phyloP scores from a whole-genome alignment of 768 basidiomycete species.

The Suillus occidentalis region DNA sequence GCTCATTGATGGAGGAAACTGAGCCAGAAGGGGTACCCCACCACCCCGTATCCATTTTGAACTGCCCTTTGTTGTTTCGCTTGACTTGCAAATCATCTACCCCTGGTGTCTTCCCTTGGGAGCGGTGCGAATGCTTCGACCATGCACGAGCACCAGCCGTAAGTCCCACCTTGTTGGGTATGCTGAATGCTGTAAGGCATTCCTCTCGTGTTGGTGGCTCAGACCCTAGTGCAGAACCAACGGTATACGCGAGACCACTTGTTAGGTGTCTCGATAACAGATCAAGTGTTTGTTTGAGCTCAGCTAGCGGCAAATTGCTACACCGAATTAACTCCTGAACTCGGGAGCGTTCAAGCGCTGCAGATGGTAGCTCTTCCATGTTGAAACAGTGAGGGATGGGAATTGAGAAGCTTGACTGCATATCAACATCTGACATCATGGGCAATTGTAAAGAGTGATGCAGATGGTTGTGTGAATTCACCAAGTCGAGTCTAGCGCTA shows the following conservation, averaged over 20 bases:
- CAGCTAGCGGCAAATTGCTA: constrained; percentile 16
- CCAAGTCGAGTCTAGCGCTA: neutral
- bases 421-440: neutral
- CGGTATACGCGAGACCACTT: constrained; percentile 57
- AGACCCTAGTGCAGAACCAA: constrained; percentile 56
- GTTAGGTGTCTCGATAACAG: constrained; percentile 46
- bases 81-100: neutral
- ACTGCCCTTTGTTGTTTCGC: constrained; percentile 18
- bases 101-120: constrained; percentile 19
- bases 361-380: constrained; percentile 45
- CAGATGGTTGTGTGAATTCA: too few species aligned
- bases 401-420: constrained; percentile 8
- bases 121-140: constrained; percentile 66
- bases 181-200: constrained; percentile 52
- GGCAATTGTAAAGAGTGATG: neutral
- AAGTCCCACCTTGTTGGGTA: constrained; percentile 49
- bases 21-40: constrained; percentile 61
- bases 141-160: constrained; percentile 64
- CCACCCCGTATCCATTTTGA: constrained; percentile 43
- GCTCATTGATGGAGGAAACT: constrained; percentile 51
- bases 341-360: constrained; percentile 37
- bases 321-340: constrained; percentile 22
- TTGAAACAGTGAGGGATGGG: constrained; percentile 41
- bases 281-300: constrained; percentile 17
- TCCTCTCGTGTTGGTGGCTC: constrained; percentile 47